These are phyloP conservation scores for Auriculariales sp. DNA, from an alignment of 768 basidiomycete genomes.

Conservation along the genomic window DNA sequence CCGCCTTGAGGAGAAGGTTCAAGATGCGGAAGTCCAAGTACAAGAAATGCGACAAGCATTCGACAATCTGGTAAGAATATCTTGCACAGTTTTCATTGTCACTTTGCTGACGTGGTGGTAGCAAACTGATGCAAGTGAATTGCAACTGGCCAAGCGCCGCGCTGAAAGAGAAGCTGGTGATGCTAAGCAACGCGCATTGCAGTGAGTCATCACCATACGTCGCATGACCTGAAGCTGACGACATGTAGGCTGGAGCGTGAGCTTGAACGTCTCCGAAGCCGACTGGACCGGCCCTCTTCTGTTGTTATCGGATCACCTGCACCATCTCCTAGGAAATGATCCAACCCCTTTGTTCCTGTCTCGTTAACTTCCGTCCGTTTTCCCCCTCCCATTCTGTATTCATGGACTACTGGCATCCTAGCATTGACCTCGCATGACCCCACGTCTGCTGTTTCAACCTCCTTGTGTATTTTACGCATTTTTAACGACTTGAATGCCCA, in stretches of 20 bases:
- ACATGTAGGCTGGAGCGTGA: constrained; percentile 43
- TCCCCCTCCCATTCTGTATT: background rate
- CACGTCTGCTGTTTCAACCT: background rate
- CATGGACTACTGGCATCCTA: background rate
- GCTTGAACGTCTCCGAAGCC: constrained; percentile 51
- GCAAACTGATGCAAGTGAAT: constrained; percentile 57
- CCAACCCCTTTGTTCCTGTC: background rate
- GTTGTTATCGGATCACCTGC: constrained; percentile 18
- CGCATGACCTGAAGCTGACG: constrained; percentile 1
- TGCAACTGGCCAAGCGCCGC: constrained; percentile 57
- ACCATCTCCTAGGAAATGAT: constrained; percentile 21
- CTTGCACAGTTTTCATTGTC: background rate
- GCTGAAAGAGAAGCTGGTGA: constrained; percentile 67
- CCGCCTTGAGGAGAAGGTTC: constrained; percentile 53
- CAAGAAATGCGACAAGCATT: constrained; percentile 39
- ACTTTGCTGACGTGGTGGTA: constrained; percentile 14
- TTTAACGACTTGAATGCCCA: background rate
- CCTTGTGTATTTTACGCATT: background rate
- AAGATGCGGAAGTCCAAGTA: constrained; percentile 43
- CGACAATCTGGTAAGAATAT: constrained; percentile 41
- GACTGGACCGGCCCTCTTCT: constrained; percentile 43
- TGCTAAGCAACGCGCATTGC: constrained; percentile 52
- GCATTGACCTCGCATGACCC: background rate
- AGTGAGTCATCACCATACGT: constrained; percentile 28
- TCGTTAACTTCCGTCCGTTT: background rate